Conservation (phyloP, 2,329 filamentous ascomycete species). For the Aspergillus unguis region DNA sequence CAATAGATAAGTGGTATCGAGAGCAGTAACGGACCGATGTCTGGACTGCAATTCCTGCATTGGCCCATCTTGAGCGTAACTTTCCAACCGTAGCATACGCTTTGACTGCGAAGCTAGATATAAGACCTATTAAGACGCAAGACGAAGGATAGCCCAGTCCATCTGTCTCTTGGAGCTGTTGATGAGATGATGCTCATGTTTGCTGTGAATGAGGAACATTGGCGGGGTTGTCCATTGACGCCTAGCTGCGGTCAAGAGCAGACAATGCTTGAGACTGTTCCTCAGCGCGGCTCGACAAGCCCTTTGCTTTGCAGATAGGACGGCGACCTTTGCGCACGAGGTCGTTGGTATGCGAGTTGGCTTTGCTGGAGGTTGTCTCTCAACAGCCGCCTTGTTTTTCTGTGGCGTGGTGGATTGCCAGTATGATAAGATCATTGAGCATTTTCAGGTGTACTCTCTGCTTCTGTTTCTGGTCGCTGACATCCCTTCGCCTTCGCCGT, state of each 20-base stretch:
- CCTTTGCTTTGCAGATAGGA: conserved; percentile 51
- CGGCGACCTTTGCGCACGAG: no score
- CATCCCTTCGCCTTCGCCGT: not conserved
- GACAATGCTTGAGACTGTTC: conserved; percentile 56
- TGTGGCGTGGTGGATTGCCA: no score
- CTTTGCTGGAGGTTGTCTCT: no score
- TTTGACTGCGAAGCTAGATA: conserved; percentile 46
- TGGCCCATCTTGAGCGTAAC: not conserved
- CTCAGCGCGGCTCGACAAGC: conserved; percentile 58
- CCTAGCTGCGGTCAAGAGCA: conserved; percentile 63
- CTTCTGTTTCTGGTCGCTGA: not conserved
- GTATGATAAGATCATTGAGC: not conserved
- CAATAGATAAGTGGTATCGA: no score
- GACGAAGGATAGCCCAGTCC: conserved; percentile 61
- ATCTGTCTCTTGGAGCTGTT: conserved; percentile 45
- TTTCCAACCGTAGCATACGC: conserved; percentile 46
- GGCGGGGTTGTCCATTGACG: conserved; percentile 52
- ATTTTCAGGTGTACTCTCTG: not conserved
- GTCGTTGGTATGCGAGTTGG: no score
- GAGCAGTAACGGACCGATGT: no score
- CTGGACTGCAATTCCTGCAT: no score
- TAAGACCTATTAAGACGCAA: conserved; percentile 57
- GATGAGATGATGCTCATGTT: conserved; percentile 65
- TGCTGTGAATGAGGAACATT: conserved; percentile 59
- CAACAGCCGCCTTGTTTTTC: no score